These are phyloP conservation scores for Ligustrum vulgare DNA, from an alignment of 257 asterid genomes.

Conservation along the genomic window DNA sequence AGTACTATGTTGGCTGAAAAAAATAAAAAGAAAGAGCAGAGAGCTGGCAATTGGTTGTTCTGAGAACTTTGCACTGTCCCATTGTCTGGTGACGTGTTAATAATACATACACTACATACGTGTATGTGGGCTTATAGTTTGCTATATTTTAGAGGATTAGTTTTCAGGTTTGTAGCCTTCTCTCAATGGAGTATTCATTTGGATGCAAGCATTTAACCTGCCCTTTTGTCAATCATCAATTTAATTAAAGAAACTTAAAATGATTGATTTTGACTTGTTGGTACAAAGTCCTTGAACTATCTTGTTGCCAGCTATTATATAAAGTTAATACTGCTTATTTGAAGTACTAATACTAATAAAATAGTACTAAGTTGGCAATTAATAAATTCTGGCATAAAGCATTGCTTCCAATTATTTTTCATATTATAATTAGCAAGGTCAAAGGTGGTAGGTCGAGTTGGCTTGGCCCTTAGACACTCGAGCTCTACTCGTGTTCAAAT, in stretches of 20 bases:
- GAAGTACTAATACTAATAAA: not conserved
- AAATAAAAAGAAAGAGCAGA: constrained; percentile 22
- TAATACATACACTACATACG: constrained; percentile 23
- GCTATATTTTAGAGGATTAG: not conserved
- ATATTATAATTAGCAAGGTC: not conserved
- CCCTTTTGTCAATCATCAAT: constrained; percentile 40
- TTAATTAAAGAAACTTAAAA: constrained; percentile 13
- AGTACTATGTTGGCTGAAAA: constrained; percentile 9
- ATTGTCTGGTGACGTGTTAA: constrained; percentile 16
- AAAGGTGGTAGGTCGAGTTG: not conserved
- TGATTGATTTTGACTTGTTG: constrained; percentile 25
- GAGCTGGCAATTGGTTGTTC: constrained; percentile 39
- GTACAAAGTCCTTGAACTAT: constrained; percentile 36
- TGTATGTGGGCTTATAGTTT: constrained; percentile 4
- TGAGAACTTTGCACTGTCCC: constrained; percentile 10
- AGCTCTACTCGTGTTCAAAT: no score
- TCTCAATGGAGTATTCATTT: constrained; percentile 24
- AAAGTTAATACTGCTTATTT: not conserved
- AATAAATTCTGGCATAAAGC: not conserved
- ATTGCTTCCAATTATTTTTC: not conserved
- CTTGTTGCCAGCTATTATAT: constrained; percentile 28
- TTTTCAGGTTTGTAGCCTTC: constrained; percentile 24
- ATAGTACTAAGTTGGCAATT: not conserved
- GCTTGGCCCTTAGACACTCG: no score
- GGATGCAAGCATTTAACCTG: constrained; percentile 42